Evolutionary conservation across 495 filamentous ascomycete species (phyloP), one percentile per base, ranked within the genome.

Genomic region (Xylaria castorea): DNA sequence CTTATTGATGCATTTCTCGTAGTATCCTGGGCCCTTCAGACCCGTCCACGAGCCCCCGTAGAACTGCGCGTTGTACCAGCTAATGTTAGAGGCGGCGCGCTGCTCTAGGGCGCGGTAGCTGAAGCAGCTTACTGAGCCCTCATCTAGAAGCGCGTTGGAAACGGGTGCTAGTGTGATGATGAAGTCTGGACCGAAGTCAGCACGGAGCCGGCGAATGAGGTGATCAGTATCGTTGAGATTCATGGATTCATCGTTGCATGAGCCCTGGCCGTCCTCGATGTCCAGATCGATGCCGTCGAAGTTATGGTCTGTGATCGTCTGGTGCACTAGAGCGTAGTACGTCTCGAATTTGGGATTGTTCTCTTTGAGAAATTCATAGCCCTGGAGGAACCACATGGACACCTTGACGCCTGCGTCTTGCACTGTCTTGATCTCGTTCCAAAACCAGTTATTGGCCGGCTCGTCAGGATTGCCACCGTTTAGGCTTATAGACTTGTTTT

Each of bases 1-100:
- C 2, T 83, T 68, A 16, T 92, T 78, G 61, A 92, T 88, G 38
- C 61, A 64, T 30, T 22, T 22, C 34, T 82, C 78, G 66, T 90
- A 87, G 73, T 89, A 91, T 76, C 85, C 85, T n/a, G 81, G 76
- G 0, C 88, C 86, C 74, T 86, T 84, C 40, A 84, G 81, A 20
- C 90, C 81, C 27, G 83, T 83, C 7, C 91, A 90, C 88, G 90
- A 92, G 3, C 89, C 89, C 75, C 89, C 90, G 77, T 92, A 93
- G 75, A 93, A 92, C 72, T 92, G 91, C n/a, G 87, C 79, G 72
- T 93, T 92, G 75, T 93, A 93, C 91, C 91, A 93, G 36, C 78
- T 82, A 57, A 92, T 89, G 72, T 87, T 84, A 25, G 82, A 78
- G 6, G 88, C 89, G 12, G 86, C 81, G 72, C 82, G 82, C n/a